phyloP scores from a whole-genome alignment of 148 eudicot genomes.

The Fagopyrum tataricum region DNA sequence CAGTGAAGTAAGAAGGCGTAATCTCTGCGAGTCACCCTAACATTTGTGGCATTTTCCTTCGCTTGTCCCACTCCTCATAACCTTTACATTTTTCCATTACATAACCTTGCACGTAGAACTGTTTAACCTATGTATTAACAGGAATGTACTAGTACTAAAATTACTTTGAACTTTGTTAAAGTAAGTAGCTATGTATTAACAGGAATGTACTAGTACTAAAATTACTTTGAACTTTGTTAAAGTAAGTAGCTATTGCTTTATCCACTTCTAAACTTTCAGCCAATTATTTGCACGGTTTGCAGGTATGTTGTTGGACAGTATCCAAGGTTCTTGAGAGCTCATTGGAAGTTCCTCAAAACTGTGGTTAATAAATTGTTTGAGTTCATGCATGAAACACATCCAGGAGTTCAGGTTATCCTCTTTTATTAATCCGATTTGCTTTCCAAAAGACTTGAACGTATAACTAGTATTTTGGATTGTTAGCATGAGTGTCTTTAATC shows the following conservation, averaged over 20 bases:
- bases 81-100: too few relatives aligned
- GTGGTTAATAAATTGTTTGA: slow-evolving; percentile 96
- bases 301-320: slow-evolving; percentile 51
- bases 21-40: too few relatives aligned
- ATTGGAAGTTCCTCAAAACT: slow-evolving; percentile 98
- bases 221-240: neutral
- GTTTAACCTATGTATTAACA: neutral
- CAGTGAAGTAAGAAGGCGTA: too few relatives aligned
- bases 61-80: too few relatives aligned
- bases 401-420: slow-evolving; percentile 88
- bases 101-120: too few relatives aligned
- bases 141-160: neutral
- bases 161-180: neutral
- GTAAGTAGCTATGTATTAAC: neutral
- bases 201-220: neutral
- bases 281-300: slow-evolving; percentile 9
- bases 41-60: too few relatives aligned
- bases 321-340: slow-evolving; percentile 96
- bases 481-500: neutral
- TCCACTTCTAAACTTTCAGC: neutral
- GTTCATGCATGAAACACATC: slow-evolving; percentile 99
- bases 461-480: neutral
- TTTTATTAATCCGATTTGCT: neutral
- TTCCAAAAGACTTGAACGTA: neutral
- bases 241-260: neutral